phyloP scores from a whole-genome alignment of 2,329 filamentous ascomycete genomes.

The Aspergillus glaucus region DNA sequence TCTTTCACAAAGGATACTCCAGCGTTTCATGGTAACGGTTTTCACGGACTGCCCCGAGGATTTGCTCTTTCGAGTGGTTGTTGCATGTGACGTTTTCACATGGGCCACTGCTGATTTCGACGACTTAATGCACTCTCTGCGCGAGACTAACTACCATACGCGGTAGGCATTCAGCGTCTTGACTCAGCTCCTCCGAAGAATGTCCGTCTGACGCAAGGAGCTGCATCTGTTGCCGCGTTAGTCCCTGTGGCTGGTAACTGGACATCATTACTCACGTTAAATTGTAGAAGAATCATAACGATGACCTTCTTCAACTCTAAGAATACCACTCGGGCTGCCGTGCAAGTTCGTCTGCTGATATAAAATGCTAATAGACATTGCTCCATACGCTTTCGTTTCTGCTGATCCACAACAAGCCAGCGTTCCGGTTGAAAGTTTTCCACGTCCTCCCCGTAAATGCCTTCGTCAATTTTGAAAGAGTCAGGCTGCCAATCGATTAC shows the following conservation, averaged over 20 bases:
- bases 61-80: too few relatives aligned
- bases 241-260: not conserved
- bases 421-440: constrained; percentile 40
- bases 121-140: not conserved
- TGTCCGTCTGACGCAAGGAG: not conserved
- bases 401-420: constrained; percentile 34
- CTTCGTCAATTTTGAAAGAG: constrained; percentile 36
- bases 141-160: not conserved
- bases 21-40: too few relatives aligned
- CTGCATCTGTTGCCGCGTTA: not conserved
- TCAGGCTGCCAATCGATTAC: constrained; percentile 41
- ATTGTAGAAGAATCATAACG: not conserved
- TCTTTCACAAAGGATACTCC: too few relatives aligned
- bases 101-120: not conserved
- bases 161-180: not conserved
- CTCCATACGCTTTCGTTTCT: constrained; percentile 25
- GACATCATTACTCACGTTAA: not conserved
- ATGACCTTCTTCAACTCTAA: not conserved
- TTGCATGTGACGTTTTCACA: too few relatives aligned
- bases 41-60: too few relatives aligned
- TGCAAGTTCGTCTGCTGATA: not conserved
- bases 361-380: constrained; percentile 15
- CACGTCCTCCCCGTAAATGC: constrained; percentile 35
- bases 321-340: not conserved
- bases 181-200: not conserved